Percentiles rank a stretch among this genome's conserved stretches.
phyloP scores from a whole-genome alignment of 306 rosid species.

The Dalbergia cochinchinensis region DNA sequence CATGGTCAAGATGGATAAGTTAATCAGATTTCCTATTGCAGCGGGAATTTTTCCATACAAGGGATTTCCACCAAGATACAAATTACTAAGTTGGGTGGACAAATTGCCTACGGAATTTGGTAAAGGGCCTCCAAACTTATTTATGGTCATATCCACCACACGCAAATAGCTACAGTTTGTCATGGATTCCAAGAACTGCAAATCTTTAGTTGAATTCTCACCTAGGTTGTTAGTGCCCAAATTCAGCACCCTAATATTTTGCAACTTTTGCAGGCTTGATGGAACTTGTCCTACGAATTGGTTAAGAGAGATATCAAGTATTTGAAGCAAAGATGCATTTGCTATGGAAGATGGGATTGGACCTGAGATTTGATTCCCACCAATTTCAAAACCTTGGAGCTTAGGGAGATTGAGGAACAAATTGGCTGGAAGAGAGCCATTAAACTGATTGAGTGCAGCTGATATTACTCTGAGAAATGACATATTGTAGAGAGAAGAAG shows the following conservation, averaged over 20 bases:
- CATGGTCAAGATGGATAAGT: not conserved
- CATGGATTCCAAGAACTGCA: conserved; percentile 48
- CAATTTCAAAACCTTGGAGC: not conserved
- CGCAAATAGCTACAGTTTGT: conserved; percentile 39
- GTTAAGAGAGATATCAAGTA: not conserved
- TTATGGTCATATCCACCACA: not conserved
- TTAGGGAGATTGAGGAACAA: conserved; percentile 50
- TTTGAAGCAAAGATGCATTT: conserved; percentile 43
- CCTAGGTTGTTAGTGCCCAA: conserved; percentile 42
- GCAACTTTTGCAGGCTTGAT: no score
- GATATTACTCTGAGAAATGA: conserved; percentile 38
- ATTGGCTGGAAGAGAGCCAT: conserved; percentile 50
- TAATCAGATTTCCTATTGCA: conserved; percentile 37
- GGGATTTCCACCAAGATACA: conserved; percentile 27
- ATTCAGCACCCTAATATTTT: conserved; percentile 31
- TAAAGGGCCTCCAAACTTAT: conserved; percentile 56
- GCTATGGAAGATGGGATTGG: conserved; percentile 47
- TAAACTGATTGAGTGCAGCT: not conserved
- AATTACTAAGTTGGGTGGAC: not conserved
- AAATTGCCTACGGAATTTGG: conserved; percentile 50
- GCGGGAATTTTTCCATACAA: conserved; percentile 44
- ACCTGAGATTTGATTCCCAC: conserved; percentile 44
- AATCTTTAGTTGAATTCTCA: conserved; percentile 23
- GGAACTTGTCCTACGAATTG: conserved; percentile 48
- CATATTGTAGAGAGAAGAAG: conserved; percentile 50